Evolutionary conservation across 2,329 filamentous ascomycete genomes (phyloP), one percentile per base, ranked within the genome.

Genomic region (Acephala macrosclerotiorum): DNA sequence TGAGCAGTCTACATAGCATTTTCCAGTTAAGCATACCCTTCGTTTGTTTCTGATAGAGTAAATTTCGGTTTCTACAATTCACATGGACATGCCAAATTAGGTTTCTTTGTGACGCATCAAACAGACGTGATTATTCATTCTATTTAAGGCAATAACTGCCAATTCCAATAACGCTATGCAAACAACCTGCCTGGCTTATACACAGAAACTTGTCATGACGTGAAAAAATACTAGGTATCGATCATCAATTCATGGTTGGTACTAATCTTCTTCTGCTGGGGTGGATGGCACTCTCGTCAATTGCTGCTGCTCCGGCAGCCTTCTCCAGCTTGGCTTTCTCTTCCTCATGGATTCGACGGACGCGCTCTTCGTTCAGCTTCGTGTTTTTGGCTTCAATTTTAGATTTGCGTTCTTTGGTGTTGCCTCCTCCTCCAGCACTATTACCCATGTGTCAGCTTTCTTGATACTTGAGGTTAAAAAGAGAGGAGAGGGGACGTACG

Each of bases 311-410:
- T 14, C 60, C 64, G 26, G 49, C 49, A 3, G 58, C 65, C 61
- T 71, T 71, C 45, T 64, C 69, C 20, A 66, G 53, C 55, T 73
- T 73, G 3, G 66, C 69, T 56, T 71, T 73, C 56, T 70, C 70
- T 51, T 74, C 73, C 61, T 73, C 74, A 45, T 75, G 67, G 64
- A 72, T 70, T 36, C 68, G 68, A 14, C 72, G 68, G 3, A 69
- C 38, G 3, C 75, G 68, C 64, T 77, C 83, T 70, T 89, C 93
- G 71, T 92, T 87, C 58, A 97, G 85, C 80, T 94, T 95, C 74
- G 86, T 83, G 81, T 98, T 97, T 86, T 97, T 97, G 65, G 85
- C 85, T 74, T 87, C 84, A 78, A 98, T 93, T 82, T 94, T 96
- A 65, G 89, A 85, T 75, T 86, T 88, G 69, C 95, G 85, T 64